Base-by-base conservation (phyloP, 2,329 filamentous ascomycete species). In the Coniochaeta sp. region DNA sequence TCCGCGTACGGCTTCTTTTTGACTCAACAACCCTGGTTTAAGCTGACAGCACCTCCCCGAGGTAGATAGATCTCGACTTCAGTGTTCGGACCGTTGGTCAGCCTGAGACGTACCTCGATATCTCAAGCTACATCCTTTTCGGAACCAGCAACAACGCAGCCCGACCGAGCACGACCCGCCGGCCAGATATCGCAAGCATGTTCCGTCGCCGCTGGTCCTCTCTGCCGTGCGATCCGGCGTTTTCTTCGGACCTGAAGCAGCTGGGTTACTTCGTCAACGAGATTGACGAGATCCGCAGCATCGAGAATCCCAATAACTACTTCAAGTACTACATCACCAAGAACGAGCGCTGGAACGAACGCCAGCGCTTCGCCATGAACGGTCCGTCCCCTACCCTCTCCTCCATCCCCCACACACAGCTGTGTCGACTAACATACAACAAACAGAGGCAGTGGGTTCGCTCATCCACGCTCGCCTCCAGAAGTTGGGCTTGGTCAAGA, bases 221-320 rank as follows among this genome's bases (percentile, higher is more conserved):
- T 58, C 80, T 95, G 3, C 87, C 89, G n/a, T 66, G 73, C 50
- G 88, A 96, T 61, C 78, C 82, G 1, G 63, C 72, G 12, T 95
- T 87, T 63, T 77, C 83, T 10, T 69, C 76, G 0, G 74, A 87
- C 59, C 72, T 97, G 26, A 71, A 81, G 53, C 72, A 79, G 50
- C 81, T 97, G 3, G 91, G 90, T 40, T 95, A 91, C 68, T 91
- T 89, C 64, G 69, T 95, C 69, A 91, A 89, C 58, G 76, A 84
- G 0, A 68, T 83, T 0, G 89, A 92, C 58, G 82, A 92, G 61
- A 79, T 96, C 55, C 83, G 87, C 47, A 83, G 76, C 55, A 85
- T 88, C 51, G 72, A 78, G 20, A 72, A 89, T 31, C 83, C 86
- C 0, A 76, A 85, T 26, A 73, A 78, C 57, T 85, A 84, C 63